Percentiles rank a stretch among this genome's conserved stretches.
Evolutionary conservation across 192 early-diverging fungal species (phyloP).

Genomic region (Paraglomus brasilianum): DNA sequence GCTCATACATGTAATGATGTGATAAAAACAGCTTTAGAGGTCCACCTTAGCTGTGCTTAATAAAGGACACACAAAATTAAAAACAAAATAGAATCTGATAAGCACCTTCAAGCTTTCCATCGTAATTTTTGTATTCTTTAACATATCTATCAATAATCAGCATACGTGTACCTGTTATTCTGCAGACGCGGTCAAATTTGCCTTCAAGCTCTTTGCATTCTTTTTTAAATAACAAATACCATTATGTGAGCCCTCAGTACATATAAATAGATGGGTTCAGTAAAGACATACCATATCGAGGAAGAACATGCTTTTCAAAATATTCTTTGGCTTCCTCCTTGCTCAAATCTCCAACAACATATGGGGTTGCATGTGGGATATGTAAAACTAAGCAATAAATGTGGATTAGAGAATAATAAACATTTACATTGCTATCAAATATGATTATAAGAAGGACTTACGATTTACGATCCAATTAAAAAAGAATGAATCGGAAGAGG

Average conservation of each 20-base stretch:
- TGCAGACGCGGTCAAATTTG: constrained; percentile 2
- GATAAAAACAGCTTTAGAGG: too few relatives aligned
- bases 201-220: constrained; percentile 9
- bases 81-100: background rate
- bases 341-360: constrained; percentile 23
- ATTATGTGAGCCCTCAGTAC: background rate
- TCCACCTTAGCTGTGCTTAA: too few relatives aligned
- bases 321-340: constrained; percentile 17
- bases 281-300: constrained; percentile 18
- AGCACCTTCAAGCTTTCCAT: constrained; percentile 2
- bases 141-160: background rate
- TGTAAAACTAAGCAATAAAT: constrained; percentile 8
- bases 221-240: constrained; percentile 15
- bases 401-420: constrained; percentile 16
- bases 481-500: background rate
- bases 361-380: constrained; percentile 15
- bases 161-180: background rate
- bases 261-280: constrained; percentile 13
- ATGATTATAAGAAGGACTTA: constrained; percentile 6
- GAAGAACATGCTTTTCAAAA: constrained; percentile 18
- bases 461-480: constrained; percentile 19
- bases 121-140: constrained; percentile 13
- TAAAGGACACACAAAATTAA: too few relatives aligned
- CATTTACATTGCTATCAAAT: constrained; percentile 8
- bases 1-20: too few relatives aligned